Percentiles rank a stretch among this genome's conserved stretches.
Conservation (phyloP, 83 land plant genomes). For the Picea mariana region DNA sequence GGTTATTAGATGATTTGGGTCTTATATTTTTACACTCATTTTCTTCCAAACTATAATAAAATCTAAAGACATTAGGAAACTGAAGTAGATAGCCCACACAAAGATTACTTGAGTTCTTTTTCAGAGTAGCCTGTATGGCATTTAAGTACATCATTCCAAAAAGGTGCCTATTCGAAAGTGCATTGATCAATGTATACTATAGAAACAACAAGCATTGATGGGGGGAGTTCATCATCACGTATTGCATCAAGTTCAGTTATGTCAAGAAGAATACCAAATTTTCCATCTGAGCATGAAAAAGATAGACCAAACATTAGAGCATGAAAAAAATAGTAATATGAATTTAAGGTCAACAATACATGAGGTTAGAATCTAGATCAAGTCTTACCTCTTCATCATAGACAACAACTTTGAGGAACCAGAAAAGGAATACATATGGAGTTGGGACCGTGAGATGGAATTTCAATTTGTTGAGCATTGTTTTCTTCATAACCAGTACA, state of each 20-base stretch:
- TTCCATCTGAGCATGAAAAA: constrained; percentile 47
- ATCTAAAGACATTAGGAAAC: not conserved
- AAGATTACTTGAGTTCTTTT: constrained; percentile 46
- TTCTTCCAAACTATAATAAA: not conserved
- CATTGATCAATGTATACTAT: constrained; percentile 65
- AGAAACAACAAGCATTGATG: constrained; percentile 69
- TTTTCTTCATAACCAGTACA: constrained; percentile 63
- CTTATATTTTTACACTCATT: not conserved
- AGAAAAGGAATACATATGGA: constrained; percentile 67
- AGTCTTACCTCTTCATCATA: constrained; percentile 42
- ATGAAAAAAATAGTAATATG: not conserved
- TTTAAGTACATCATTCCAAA: too few relatives aligned
- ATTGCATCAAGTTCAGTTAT: constrained; percentile 62
- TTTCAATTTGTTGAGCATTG: constrained; percentile 46
- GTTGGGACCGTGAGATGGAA: constrained; percentile 42
- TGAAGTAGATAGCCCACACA: not conserved
- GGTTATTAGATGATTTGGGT: not conserved
- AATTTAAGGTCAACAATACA: not conserved
- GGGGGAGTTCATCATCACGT: constrained; percentile 38
- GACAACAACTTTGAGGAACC: constrained; percentile 59
- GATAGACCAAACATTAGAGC: not conserved
- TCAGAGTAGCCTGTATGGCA: too few relatives aligned
- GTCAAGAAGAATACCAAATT: constrained; percentile 63
- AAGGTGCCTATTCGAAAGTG: constrained; percentile 46
- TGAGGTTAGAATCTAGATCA: not conserved